Evolutionary conservation across 352 stramenopile species (phyloP).

Genomic region (Phytopythium kandeliae): DNA sequence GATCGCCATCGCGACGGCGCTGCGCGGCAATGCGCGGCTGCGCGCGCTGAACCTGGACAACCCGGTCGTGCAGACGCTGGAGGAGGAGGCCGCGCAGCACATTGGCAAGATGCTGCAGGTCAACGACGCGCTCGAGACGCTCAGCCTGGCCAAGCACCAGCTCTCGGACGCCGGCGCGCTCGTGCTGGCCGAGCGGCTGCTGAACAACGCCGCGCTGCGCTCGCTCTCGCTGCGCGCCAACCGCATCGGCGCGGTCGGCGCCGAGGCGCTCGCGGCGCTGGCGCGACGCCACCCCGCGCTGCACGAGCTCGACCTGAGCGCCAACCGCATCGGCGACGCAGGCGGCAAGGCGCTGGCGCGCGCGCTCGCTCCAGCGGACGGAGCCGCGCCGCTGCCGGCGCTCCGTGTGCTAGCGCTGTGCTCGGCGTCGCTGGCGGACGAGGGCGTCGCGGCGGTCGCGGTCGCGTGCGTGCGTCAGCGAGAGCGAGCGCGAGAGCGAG

Average conservation of each 20-base stretch:
- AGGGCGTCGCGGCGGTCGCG: conserved; percentile 32
- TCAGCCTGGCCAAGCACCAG: conserved; percentile 69
- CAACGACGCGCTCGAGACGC: conserved; percentile 42
- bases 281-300: conserved; percentile 43
- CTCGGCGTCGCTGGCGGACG: conserved; percentile 56
- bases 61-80: conserved; percentile 42
- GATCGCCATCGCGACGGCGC: conserved; percentile 48
- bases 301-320: conserved; percentile 49
- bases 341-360: conserved; percentile 49
- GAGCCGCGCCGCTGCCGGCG: neutral
- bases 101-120: conserved; percentile 73
- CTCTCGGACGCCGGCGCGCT: conserved; percentile 64
- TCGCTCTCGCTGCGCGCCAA: conserved; percentile 59
- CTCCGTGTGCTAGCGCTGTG: conserved; percentile 43
- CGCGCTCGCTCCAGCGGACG: conserved; percentile 36
- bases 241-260: conserved; percentile 51
- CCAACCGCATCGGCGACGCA: conserved; percentile 58
- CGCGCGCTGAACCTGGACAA: conserved; percentile 54
- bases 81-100: conserved; percentile 68
- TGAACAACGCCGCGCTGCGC: conserved; percentile 59
- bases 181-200: conserved; percentile 61
- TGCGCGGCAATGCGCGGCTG: conserved; percentile 38
- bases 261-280: conserved; percentile 46
- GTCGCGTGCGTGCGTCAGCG: conserved; percentile 33
- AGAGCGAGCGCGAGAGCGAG: too few species aligned